These are phyloP conservation scores for Rhodotorula sp. DNA, from an alignment of 1,284 basidiomycete genomes.

Conservation along the genomic window DNA sequence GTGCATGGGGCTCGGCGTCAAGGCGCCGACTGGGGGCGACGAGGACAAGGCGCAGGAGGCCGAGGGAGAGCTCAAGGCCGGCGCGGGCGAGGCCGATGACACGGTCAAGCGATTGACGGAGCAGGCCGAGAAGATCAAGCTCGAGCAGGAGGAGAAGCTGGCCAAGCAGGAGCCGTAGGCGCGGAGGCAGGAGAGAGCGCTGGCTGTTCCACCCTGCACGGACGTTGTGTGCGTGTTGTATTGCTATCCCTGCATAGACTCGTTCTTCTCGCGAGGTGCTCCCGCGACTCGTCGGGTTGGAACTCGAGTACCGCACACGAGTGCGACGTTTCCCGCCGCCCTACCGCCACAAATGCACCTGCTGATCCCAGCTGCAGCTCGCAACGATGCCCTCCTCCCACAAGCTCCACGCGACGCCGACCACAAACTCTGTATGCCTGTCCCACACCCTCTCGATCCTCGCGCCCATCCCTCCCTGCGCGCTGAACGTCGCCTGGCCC, in stretches of 20 bases:
- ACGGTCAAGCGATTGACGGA: slow-evolving; percentile 26
- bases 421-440: slow-evolving; percentile 91
- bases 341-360: slow-evolving; percentile 66
- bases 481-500: slow-evolving; percentile 54
- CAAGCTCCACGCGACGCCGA: slow-evolving; percentile 78
- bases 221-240: neutral
- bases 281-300: no score
- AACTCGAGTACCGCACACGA: no score
- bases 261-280: no score
- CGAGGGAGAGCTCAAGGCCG: neutral
- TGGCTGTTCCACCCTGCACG: neutral
- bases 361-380: slow-evolving; percentile 86
- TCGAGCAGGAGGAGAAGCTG: slow-evolving; percentile 33
- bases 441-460: slow-evolving; percentile 69
- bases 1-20: slow-evolving; percentile 42
- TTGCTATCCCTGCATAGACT: neutral
- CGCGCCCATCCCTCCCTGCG: slow-evolving; percentile 49
- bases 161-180: neutral
- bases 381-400: slow-evolving; percentile 83
- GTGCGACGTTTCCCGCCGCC: no score
- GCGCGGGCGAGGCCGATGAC: neutral
- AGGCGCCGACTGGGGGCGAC: slow-evolving; percentile 29
- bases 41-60: slow-evolving; percentile 24
- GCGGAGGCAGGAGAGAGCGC: neutral
- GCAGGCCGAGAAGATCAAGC: slow-evolving; percentile 33